Evolutionary conservation across 1,139 yeast species (phyloP).

Genomic region (Ogataea hybrid): DNA sequence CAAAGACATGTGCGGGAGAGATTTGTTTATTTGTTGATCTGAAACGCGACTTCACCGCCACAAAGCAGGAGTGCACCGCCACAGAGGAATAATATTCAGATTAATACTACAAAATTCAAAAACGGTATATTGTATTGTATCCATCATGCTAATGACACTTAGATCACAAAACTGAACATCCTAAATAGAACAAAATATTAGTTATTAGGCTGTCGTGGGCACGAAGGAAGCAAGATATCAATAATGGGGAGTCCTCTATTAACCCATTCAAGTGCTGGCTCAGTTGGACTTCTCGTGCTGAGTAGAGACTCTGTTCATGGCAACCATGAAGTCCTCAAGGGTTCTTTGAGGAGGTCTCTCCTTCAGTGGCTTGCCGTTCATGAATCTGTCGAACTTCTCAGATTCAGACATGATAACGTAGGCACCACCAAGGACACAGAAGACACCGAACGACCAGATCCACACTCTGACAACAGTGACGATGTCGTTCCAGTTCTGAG

Average conservation of each 20-base stretch:
- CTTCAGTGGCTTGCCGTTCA: conserved; percentile 85
- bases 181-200: conserved; percentile 14
- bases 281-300: conserved; percentile 78
- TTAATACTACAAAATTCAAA: neutral
- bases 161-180: conserved; percentile 9
- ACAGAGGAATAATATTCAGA: neutral
- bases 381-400: conserved; percentile 83
- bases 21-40: conserved; percentile 1
- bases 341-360: conserved; percentile 71
- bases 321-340: conserved; percentile 91
- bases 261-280: conserved; percentile 10
- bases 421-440: conserved; percentile 96
- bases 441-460: conserved; percentile 94
- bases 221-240: conserved; percentile 13
- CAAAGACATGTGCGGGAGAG: conserved; percentile 1
- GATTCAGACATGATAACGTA: conserved; percentile 91
- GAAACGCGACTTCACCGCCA: neutral
- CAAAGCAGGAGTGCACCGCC: neutral
- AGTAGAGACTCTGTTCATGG: conserved; percentile 98
- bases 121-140: conserved; percentile 8
- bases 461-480: conserved; percentile 92
- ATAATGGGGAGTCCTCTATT: conserved; percentile 14
- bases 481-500: conserved; percentile 96
- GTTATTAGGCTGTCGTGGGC: conserved; percentile 15
- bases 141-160: conserved; percentile 2